A percentile compares a stretch with the other conserved stretches of the same genome.
These are phyloP conservation scores for Phycomyces nitens DNA, from an alignment of 192 early-diverging fungal genomes.

Conservation along the genomic window DNA sequence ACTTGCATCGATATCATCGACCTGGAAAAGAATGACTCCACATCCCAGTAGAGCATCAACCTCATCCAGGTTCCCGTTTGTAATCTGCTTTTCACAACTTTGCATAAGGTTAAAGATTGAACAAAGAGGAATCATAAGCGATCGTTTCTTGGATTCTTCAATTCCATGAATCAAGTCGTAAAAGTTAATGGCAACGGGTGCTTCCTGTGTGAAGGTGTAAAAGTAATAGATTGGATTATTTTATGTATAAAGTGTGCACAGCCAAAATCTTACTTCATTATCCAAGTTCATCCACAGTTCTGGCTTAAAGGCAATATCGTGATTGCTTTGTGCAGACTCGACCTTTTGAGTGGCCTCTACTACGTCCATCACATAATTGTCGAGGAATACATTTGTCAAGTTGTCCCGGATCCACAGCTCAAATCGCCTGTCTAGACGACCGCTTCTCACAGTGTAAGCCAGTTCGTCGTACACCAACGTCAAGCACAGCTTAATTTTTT, in stretches of 20 bases:
- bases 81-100: constrained; percentile 60
- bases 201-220: neutral
- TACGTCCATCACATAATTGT: constrained; percentile 50
- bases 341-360: constrained; percentile 24
- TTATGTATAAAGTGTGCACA: no score
- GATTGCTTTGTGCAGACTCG: constrained; percentile 12
- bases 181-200: constrained; percentile 6
- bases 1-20: constrained; percentile 35
- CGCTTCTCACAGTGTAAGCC: constrained; percentile 55
- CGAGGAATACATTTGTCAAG: constrained; percentile 55
- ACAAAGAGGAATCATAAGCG: constrained; percentile 49
- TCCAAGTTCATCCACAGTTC: constrained; percentile 49
- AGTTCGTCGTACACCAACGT: constrained; percentile 73
- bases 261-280: constrained; percentile 37
- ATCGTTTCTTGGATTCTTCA: neutral
- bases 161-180: constrained; percentile 5
- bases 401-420: constrained; percentile 68
- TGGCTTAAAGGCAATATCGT: constrained; percentile 23
- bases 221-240: neutral
- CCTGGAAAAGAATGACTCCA: constrained; percentile 52
- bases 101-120: constrained; percentile 70
- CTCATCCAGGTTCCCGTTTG: constrained; percentile 48
- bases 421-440: constrained; percentile 50
- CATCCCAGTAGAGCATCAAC: constrained; percentile 71
- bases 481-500: constrained; percentile 68